Percentiles rank a stretch among this genome's conserved stretches.
Conservation (phyloP, 2,329 filamentous ascomycete species). For the Colletotrichum sp. region DNA sequence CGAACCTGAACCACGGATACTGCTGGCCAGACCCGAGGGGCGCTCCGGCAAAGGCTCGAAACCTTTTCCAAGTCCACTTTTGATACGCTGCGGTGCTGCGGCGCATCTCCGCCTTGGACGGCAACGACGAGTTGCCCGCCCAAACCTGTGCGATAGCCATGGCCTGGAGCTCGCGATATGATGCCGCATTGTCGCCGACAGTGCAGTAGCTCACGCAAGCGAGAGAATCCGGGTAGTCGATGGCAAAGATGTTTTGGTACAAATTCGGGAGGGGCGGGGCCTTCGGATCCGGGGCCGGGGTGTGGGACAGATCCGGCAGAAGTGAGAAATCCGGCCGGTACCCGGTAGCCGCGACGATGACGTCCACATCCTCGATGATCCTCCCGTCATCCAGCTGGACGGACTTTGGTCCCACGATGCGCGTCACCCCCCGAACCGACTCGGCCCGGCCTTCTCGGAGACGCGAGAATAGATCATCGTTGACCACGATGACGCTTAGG, state of each 20-base stretch:
- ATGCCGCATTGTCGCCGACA: slow-evolving; percentile 37
- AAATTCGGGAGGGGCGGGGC: slow-evolving; percentile 37
- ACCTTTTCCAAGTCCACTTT: slow-evolving; percentile 33
- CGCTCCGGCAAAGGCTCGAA: slow-evolving; percentile 28
- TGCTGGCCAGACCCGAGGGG: slow-evolving; percentile 32
- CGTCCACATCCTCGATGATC: slow-evolving; percentile 29
- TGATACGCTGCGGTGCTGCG: slow-evolving; percentile 36
- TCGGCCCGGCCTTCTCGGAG: not conserved
- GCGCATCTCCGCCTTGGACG: slow-evolving; percentile 39
- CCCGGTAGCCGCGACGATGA: slow-evolving; percentile 39
- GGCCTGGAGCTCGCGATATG: slow-evolving; percentile 45
- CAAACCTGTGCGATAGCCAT: slow-evolving; percentile 39
- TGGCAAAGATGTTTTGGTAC: slow-evolving; percentile 50
- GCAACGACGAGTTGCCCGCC: slow-evolving; percentile 35
- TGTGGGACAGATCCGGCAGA: slow-evolving; percentile 28
- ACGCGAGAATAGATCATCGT: not conserved
- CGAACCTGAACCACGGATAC: slow-evolving; percentile 41
- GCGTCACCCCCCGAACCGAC: not conserved
- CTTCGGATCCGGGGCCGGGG: slow-evolving; percentile 27
- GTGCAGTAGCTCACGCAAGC: slow-evolving; percentile 45
- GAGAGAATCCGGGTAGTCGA: slow-evolving; percentile 45
- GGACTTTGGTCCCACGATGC: slow-evolving; percentile 26
- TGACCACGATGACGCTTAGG: not conserved
- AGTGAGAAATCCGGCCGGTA: slow-evolving; percentile 36
- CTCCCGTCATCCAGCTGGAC: slow-evolving; percentile 34